A percentile compares a stretch with the other conserved stretches of the same genome.
phyloP scores from a whole-genome alignment of 2,329 filamentous ascomycete genomes.

The Aspergillus aculeatus region DNA sequence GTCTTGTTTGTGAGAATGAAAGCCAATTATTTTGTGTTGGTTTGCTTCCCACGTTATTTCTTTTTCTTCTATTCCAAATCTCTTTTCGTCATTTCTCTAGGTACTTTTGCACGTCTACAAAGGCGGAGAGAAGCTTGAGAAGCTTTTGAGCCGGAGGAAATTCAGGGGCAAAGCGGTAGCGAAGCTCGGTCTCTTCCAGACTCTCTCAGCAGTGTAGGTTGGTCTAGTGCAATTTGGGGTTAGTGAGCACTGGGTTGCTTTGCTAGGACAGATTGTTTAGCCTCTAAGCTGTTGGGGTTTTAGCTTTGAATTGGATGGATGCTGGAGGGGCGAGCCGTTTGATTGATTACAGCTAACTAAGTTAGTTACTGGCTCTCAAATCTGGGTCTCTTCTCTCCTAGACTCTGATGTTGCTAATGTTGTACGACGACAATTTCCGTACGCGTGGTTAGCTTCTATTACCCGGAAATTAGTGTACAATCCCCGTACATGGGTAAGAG shows the following conservation, averaged over 20 bases:
- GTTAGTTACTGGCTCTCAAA: background rate
- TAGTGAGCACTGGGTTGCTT: constrained; percentile 7
- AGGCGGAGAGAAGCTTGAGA: constrained; percentile 10
- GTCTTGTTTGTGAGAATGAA: background rate
- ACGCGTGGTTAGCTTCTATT: background rate
- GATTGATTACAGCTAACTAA: constrained; percentile 1
- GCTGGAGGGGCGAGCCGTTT: constrained; percentile 10
- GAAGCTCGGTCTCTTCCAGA: constrained; percentile 15
- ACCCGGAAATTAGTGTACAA: background rate
- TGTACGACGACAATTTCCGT: background rate
- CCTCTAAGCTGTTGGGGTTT: constrained; percentile 1
- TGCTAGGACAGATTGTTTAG: constrained; percentile 2
- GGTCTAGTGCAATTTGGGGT: constrained; percentile 13
- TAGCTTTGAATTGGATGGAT: background rate
- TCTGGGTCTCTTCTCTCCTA: background rate
- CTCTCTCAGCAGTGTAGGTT: constrained; percentile 9
- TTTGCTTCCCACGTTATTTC: background rate
- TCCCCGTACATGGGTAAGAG: background rate
- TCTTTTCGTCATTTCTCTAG: background rate
- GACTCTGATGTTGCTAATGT: background rate
- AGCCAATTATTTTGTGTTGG: background rate
- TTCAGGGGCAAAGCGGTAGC: constrained; percentile 18
- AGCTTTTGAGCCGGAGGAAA: constrained; percentile 15
- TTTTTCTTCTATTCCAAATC: background rate
- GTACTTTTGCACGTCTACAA: background rate